Conservation (phyloP, 2,329 filamentous ascomycete species). For the Dactylellina cionopaga region DNA sequence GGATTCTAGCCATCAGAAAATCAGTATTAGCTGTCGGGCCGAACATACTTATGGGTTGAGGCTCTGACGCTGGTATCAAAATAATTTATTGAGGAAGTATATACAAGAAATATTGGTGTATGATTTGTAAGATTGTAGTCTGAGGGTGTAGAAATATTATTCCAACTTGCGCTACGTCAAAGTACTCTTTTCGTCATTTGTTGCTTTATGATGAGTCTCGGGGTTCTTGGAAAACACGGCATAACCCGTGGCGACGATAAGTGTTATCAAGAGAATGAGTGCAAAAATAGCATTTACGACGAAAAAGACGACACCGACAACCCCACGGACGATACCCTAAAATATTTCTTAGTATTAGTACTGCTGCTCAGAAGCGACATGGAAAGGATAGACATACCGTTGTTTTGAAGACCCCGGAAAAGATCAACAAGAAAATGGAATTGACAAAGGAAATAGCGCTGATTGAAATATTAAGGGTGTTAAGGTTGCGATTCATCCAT, state of each 20-base stretch:
- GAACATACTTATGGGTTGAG: too few relatives aligned
- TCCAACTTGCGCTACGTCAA: slow-evolving; percentile 99
- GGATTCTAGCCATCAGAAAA: too few relatives aligned
- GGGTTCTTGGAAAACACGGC: slow-evolving; percentile 92
- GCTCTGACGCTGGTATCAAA: too few relatives aligned
- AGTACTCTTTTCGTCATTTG: slow-evolving; percentile 92
- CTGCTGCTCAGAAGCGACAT: too few relatives aligned
- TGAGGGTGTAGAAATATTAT: too few relatives aligned
- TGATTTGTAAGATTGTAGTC: too few relatives aligned
- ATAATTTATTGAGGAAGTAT: too few relatives aligned
- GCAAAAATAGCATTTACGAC: slow-evolving; percentile 85
- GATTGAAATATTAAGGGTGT: slow-evolving; percentile 94
- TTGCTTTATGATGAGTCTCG: slow-evolving; percentile 91
- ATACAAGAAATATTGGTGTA: too few relatives aligned
- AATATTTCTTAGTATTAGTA: too few relatives aligned
- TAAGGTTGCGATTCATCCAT: slow-evolving; percentile 99
- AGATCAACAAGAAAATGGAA: slow-evolving; percentile 85
- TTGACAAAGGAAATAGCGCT: slow-evolving; percentile 89
- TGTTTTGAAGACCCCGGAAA: slow-evolving; percentile 84
- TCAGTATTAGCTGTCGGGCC: too few relatives aligned
- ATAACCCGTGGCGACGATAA: slow-evolving; percentile 78
- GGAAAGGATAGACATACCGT: slow-evolving; percentile 66
- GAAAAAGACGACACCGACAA: slow-evolving; percentile 89
- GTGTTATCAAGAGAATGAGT: slow-evolving; percentile 81
- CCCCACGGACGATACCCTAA: slow-evolving; percentile 79